phyloP scores from a whole-genome alignment of 768 basidiomycete species.

The Tricholomella constricta region DNA sequence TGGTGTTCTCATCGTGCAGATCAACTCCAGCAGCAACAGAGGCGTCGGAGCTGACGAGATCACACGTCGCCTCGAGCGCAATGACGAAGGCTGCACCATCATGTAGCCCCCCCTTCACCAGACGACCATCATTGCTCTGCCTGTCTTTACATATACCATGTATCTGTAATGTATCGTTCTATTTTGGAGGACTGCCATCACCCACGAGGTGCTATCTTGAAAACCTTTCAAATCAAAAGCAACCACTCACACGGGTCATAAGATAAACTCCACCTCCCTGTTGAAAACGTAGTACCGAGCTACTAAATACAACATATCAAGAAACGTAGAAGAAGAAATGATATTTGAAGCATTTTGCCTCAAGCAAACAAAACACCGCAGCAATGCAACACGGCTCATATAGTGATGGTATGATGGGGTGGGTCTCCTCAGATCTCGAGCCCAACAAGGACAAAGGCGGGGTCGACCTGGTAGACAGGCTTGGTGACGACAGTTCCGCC shows the following conservation, averaged over 20 bases:
- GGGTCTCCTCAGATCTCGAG: conserved; percentile 64
- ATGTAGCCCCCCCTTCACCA: conserved; percentile 48
- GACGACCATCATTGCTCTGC: background rate
- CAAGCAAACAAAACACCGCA: conserved; percentile 2
- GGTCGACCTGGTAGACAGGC: conserved; percentile 74
- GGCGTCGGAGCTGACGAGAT: conserved; percentile 61
- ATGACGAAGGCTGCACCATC: conserved; percentile 62
- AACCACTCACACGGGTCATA: too few species aligned
- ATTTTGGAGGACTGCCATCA: background rate
- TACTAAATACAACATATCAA: background rate
- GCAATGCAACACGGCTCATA: background rate
- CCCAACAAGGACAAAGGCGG: conserved; percentile 82
- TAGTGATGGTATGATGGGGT: background rate
- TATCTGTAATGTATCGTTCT: background rate
- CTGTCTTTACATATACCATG: background rate
- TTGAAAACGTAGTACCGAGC: background rate
- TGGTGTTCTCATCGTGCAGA: conserved; percentile 82
- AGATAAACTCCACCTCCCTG: too few species aligned
- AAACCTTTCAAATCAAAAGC: too few species aligned
- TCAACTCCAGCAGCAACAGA: conserved; percentile 42
- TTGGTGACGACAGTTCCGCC: conserved; percentile 84
- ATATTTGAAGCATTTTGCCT: conserved; percentile 3
- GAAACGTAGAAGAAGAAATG: background rate
- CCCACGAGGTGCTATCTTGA: background rate
- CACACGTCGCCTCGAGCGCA: conserved; percentile 51